A percentile compares a stretch with the other conserved stretches of the same genome.
phyloP scores from a whole-genome alignment of 2,329 filamentous ascomycete genomes.

The Aspergillus ochraceus region DNA sequence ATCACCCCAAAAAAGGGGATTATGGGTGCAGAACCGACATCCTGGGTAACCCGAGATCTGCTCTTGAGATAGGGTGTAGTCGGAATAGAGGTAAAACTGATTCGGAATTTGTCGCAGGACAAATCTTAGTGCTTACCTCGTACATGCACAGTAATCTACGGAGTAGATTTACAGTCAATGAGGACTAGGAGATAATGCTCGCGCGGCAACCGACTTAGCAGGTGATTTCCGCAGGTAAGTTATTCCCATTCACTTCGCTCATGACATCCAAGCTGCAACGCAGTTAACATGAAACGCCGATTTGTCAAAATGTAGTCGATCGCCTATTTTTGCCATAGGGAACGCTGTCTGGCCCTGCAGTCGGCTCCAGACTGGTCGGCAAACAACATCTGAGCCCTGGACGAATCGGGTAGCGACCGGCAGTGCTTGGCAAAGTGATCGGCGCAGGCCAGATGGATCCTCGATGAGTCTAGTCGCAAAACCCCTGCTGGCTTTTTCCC shows the following conservation, averaged over 20 bases:
- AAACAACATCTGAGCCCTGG: background rate
- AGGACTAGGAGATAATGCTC: background rate
- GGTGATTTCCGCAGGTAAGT: background rate
- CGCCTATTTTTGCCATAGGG: slow-evolving; percentile 4
- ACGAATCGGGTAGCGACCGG: slow-evolving; percentile 1
- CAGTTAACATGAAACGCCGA: slow-evolving; percentile 1
- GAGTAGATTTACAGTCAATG: too few species aligned
- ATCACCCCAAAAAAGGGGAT: background rate
- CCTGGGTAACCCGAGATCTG: background rate
- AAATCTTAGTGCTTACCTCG: too few species aligned
- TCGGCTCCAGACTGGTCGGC: background rate
- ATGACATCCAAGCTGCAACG: background rate
- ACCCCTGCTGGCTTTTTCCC: background rate
- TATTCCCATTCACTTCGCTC: background rate
- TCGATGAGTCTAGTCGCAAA: background rate
- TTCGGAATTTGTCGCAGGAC: background rate
- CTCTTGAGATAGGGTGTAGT: background rate
- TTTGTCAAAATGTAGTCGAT: slow-evolving; percentile 4
- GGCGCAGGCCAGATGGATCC: background rate
- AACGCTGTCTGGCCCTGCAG: background rate
- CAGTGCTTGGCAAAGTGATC: background rate
- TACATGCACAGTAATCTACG: too few species aligned
- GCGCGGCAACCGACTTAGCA: background rate
- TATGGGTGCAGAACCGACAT: background rate
- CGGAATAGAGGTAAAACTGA: background rate